Base-by-base conservation (phyloP, 305 asterid species). In the Solanum hybrid region DNA sequence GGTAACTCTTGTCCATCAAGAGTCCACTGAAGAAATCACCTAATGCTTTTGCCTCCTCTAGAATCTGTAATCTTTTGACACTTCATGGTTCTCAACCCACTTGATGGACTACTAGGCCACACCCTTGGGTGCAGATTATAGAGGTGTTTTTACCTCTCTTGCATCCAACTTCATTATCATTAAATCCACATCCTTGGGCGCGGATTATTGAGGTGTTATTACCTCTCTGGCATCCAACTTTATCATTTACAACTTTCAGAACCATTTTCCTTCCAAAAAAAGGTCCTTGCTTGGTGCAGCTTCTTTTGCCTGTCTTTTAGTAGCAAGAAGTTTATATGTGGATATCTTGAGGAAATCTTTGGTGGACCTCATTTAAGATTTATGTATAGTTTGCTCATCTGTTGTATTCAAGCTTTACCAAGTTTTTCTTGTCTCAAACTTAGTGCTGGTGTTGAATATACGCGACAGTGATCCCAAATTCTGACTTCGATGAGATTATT, bases 141-240 rank as follows among this genome's bases (percentile, higher is more conserved):
- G 22, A n/a, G 22, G 33, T 11, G 33, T 20, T 24, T 24, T 80
- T 0, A 79, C 61, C 11, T 79, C 34, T 79, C 33, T 36, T 5
- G 33, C 33, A 12, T 79, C 22, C 86, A n/a, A 36, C 33, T n/a
- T 79, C 0, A 36, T 11, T 3, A 0, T 79, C 69, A 57, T 20
- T 57, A 57, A 18, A 0, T 0, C 0, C 24, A 18, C n/a, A 57
- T 1, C 69, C 11, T 57, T 18, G 24, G 0, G 11, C 1, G 37
- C 0, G 0, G 22, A 77, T 34, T 34, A 10, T 36, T 36, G 33
- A 11, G 22, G 33, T 11, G 61, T 10, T 80, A 6, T 80, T 79
- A 79, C 61, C 11, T 79, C 33, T 79, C 22, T 36, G 31, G 33
- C 31, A 12, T 79, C 31, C 86, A 11, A 36, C 61, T 36, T 78